Conservation (phyloP, 176 grass and related monocot genomes). For the Paspalum vaginatum region DNA sequence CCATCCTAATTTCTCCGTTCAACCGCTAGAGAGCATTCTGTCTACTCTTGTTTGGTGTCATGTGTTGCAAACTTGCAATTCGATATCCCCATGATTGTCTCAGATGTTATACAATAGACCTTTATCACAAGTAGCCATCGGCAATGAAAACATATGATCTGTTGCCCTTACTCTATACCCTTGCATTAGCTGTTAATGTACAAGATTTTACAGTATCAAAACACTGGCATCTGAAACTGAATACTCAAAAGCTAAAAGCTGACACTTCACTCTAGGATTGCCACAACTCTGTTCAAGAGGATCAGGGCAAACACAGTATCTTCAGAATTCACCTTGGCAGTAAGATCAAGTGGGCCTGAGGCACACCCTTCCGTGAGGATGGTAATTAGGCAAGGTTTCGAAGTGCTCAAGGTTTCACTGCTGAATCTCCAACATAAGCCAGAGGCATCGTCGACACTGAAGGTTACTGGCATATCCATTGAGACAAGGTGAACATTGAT, state of each 20-base stretch:
- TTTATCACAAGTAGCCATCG: background rate
- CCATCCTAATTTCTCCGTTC: too few species aligned
- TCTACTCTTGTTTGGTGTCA: too few species aligned
- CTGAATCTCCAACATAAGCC: slow-evolving; percentile 82
- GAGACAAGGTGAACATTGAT: slow-evolving; percentile 73
- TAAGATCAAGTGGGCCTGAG: slow-evolving; percentile 58
- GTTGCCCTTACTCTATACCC: too few species aligned
- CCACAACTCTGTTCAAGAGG: slow-evolving; percentile 65
- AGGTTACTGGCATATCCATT: slow-evolving; percentile 86
- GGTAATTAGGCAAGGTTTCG: slow-evolving; percentile 70
- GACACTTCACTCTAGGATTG: slow-evolving; percentile 60
- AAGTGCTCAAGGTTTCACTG: slow-evolving; percentile 58
- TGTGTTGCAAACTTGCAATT: too few species aligned
- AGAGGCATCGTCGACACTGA: slow-evolving; percentile 67
- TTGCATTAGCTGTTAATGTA: slow-evolving; percentile 38
- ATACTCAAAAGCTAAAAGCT: background rate
- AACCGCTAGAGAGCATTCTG: too few species aligned
- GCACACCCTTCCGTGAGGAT: slow-evolving; percentile 54
- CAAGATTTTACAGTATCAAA: slow-evolving; percentile 11
- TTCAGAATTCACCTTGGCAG: slow-evolving; percentile 80
- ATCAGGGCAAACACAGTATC: slow-evolving; percentile 80
- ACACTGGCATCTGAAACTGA: background rate
- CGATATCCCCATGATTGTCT: too few species aligned
- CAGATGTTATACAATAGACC: too few species aligned
- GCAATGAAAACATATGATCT: background rate